Conservation (phyloP, 2,329 filamentous ascomycete genomes). For the Aspergillus viridinutans region DNA sequence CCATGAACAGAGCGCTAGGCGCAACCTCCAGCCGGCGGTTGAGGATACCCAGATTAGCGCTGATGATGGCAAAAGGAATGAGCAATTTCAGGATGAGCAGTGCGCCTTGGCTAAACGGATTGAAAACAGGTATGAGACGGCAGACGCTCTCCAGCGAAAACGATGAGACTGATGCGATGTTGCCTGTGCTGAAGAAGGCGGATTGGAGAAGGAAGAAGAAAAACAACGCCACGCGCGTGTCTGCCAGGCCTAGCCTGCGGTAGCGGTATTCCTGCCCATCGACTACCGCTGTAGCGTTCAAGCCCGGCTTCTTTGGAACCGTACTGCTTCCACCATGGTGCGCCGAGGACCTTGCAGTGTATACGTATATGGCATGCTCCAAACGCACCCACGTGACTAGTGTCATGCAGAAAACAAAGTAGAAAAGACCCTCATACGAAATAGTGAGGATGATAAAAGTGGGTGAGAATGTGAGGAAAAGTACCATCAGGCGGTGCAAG, state of each 20-base stretch:
- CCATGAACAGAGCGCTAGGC: slow-evolving; percentile 86
- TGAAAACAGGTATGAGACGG: slow-evolving; percentile 85
- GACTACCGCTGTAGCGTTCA: slow-evolving; percentile 33
- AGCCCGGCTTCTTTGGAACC: slow-evolving; percentile 18
- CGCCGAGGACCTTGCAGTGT: slow-evolving; percentile 25
- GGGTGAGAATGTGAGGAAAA: slow-evolving; percentile 90
- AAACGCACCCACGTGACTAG: slow-evolving; percentile 88
- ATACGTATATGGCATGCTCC: slow-evolving; percentile 68
- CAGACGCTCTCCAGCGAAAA: slow-evolving; percentile 90
- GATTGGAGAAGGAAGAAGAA: slow-evolving; percentile 94
- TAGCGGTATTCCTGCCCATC: slow-evolving; percentile 37
- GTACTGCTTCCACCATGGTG: slow-evolving; percentile 13
- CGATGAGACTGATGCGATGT: slow-evolving; percentile 87
- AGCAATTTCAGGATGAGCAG: slow-evolving; percentile 85
- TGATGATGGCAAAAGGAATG: slow-evolving; percentile 88
- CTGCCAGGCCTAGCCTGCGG: slow-evolving; percentile 72
- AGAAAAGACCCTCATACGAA: slow-evolving; percentile 95
- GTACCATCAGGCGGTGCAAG: slow-evolving; percentile 78
- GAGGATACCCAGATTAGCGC: slow-evolving; percentile 87
- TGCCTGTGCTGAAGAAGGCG: slow-evolving; percentile 94
- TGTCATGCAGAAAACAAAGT: slow-evolving; percentile 78
- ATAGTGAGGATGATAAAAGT: slow-evolving; percentile 95
- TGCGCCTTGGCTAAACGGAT: slow-evolving; percentile 85
- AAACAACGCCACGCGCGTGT: slow-evolving; percentile 84
- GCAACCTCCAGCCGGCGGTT: slow-evolving; percentile 80